Percentiles rank a stretch among this genome's conserved stretches.
Conservation (phyloP, 176 grass and related monocot genomes). For the Dactylis glomerata region DNA sequence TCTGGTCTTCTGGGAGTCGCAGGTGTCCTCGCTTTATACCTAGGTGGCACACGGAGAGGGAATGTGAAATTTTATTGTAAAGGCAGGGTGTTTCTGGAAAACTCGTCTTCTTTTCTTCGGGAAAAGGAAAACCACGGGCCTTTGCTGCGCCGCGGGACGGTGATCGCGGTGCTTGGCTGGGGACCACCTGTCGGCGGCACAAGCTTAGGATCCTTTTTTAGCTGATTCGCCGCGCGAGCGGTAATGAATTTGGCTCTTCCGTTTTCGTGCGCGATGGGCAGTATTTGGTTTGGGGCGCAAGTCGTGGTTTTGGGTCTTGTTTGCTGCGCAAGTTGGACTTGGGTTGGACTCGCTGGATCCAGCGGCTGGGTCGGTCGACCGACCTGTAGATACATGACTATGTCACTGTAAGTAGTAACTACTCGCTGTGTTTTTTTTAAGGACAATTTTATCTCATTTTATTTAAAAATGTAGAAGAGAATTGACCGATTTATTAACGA, state of each 20-base stretch:
- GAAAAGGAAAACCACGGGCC: conserved; percentile 31
- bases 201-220: not conserved
- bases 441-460: too few species aligned
- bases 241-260: not conserved
- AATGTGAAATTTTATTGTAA: not conserved
- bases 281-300: conserved; percentile 35
- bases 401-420: too few species aligned
- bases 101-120: not conserved
- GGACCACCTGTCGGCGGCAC: not conserved
- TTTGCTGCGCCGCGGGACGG: not conserved
- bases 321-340: conserved; percentile 11
- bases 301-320: conserved; percentile 32
- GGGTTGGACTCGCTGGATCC: not conserved
- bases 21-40: conserved; percentile 37
- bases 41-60: not conserved
- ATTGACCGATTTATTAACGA: too few species aligned
- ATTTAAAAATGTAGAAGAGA: too few species aligned
- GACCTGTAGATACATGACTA: not conserved
- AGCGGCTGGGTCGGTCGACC: not conserved
- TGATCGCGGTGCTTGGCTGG: not conserved
- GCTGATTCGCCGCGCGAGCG: not conserved
- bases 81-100: not conserved
- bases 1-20: not conserved
- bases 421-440: too few species aligned
- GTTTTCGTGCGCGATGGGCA: not conserved